phyloP scores from a whole-genome alignment of 495 filamentous ascomycete species.

The Coniosporium apollinis region DNA sequence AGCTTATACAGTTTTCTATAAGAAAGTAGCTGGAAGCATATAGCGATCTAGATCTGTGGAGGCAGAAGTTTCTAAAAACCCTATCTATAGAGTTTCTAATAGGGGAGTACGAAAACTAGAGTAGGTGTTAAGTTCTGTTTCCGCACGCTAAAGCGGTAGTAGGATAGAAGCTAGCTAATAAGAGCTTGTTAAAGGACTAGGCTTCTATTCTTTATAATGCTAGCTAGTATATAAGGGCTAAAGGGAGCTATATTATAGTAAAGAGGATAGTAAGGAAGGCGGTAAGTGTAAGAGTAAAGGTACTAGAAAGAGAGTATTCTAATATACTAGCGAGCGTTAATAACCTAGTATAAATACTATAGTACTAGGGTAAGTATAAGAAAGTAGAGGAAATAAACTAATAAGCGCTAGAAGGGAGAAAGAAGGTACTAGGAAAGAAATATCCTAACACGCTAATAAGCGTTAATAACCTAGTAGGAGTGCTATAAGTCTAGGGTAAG shows the following conservation, averaged over 20 bases:
- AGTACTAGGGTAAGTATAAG: neutral
- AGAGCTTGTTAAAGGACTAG: conserved; percentile 4
- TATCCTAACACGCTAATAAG: too few relatives aligned
- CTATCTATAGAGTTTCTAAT: conserved; percentile 26
- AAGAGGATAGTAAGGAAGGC: neutral
- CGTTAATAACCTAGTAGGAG: too few relatives aligned
- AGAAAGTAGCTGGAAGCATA: conserved; percentile 7
- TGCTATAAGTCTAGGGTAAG: too few relatives aligned
- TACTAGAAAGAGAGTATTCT: neutral
- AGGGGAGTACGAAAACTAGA: conserved; percentile 19
- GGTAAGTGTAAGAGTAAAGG: neutral
- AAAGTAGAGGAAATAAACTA: neutral
- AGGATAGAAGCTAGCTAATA: conserved; percentile 1
- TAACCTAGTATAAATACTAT: neutral
- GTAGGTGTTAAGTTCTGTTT: conserved; percentile 16
- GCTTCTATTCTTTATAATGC: conserved; percentile 1
- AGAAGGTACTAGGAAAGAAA: too few relatives aligned
- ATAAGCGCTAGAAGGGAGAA: too few relatives aligned
- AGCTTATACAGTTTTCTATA: conserved; percentile 9
- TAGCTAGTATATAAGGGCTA: neutral
- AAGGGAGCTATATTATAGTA: neutral
- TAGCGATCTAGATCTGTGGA: conserved; percentile 15
- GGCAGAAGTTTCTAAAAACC: conserved; percentile 21
- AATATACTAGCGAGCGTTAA: neutral
- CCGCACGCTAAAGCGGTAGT: conserved; percentile 14